Evolutionary conservation across 2,329 filamentous ascomycete genomes (phyloP), one percentile per base, ranked within the genome.

Genomic region (Paecilomyces sp.): DNA sequence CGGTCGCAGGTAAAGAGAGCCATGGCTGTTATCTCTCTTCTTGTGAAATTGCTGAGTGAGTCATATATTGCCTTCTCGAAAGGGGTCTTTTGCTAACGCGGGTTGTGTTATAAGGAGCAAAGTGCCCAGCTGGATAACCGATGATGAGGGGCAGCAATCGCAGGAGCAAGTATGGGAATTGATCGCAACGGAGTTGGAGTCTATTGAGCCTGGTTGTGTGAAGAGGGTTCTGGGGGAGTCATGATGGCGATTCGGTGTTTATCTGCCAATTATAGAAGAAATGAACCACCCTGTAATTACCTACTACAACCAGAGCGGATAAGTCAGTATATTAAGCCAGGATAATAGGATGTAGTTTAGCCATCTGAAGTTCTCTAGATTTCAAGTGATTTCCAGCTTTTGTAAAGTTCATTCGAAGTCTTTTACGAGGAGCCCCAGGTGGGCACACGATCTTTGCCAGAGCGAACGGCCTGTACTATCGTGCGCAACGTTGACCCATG

Each of bases 1-100:
- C 65, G 13, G 63, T 64, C 24, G 70, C 60, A 2, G 70, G 66
- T 7, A 57, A 62, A 12, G 67, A 70, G 30, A 68, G 64, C 7
- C 71, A 74, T 59, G 71, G 70, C 25, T 36, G 36, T 4, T 60
- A 55, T 25, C 47, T 60, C 13, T 36, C n/a, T 9, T 34, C 30
- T 25, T 62, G 58, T 24, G 41, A 57, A 31, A 41, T 60, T 50
- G 55, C 58, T 7, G 53, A 57, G 60, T 62, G 34, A 62, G 60
- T 60, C 31, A 15, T 51, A 15, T 51, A 15, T 2, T 47, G 5
- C 3, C 36, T 47, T 47, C 15, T 47, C 15, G 15, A 8, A 47
- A 47, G n/a, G n/a, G 6, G 0, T 8, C 5, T 6, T n/a, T n/a
- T 47, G n/a, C 36, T 47, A 47, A 47, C 7, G 13, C 3, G 7